Conservation (phyloP, 1,139 yeast species). For the Hemisphaericaspora lyxosophila region DNA sequence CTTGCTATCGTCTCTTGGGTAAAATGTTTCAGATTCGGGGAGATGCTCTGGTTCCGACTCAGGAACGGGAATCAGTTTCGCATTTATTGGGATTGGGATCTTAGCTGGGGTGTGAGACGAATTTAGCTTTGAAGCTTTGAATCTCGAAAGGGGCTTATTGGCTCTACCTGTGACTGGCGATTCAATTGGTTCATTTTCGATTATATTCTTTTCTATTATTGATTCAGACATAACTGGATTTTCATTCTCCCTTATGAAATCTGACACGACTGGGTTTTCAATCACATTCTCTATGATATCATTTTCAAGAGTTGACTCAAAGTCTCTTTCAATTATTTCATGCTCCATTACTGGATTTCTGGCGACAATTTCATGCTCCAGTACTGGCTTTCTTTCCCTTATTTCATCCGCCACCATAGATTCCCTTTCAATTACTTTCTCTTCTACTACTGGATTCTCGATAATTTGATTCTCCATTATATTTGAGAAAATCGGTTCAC, state of each 20-base stretch:
- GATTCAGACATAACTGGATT: background rate
- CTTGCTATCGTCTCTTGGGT: no score
- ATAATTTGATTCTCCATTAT: conserved; percentile 1
- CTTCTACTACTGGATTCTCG: background rate
- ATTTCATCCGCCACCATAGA: background rate
- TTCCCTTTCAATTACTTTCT: background rate
- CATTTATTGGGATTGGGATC: conserved; percentile 7
- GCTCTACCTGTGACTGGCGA: no score
- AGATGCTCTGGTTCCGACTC: background rate
- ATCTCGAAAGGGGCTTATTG: background rate
- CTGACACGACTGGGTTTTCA: background rate
- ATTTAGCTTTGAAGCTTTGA: conserved; percentile 4
- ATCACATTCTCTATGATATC: background rate
- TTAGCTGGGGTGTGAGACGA: conserved; percentile 2
- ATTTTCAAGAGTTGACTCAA: background rate
- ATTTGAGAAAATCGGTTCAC: no score
- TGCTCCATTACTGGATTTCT: background rate
- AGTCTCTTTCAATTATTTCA: conserved; percentile 10
- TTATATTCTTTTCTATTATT: conserved; percentile 5
- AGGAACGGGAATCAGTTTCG: background rate
- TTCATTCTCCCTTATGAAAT: no score
- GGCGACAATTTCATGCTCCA: background rate
- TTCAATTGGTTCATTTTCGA: conserved; percentile 8
- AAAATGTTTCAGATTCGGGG: background rate
- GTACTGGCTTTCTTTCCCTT: background rate